Evolutionary conservation across 2,329 filamentous ascomycete species (phyloP).

Genomic region (Phialocephala sp.): DNA sequence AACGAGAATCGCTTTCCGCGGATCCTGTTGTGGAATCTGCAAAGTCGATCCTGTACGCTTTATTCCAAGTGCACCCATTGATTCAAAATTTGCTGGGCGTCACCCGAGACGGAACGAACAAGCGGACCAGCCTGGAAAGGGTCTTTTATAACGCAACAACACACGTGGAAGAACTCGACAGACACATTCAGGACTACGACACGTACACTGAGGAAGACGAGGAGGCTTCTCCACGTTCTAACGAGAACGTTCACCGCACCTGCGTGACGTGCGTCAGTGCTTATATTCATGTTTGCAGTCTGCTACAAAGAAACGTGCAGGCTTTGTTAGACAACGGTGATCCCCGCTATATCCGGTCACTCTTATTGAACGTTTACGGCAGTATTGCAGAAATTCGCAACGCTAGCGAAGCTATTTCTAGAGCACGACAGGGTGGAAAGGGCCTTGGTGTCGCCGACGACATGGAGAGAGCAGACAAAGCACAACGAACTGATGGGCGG

Average conservation of each 20-base stretch:
- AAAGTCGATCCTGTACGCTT: conserved; percentile 69
- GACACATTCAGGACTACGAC: conserved; percentile 68
- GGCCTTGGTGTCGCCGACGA: background rate
- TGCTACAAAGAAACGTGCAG: conserved; percentile 66
- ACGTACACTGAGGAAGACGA: conserved; percentile 55
- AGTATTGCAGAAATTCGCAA: conserved; percentile 69
- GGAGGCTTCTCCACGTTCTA: conserved; percentile 56
- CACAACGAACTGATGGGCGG: too few relatives aligned
- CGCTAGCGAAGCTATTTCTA: conserved; percentile 32
- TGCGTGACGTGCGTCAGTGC: conserved; percentile 68
- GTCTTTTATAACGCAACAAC: conserved; percentile 72
- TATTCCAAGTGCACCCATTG: conserved; percentile 71
- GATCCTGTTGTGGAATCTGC: conserved; percentile 69
- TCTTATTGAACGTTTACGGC: conserved; percentile 68
- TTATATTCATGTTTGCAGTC: conserved; percentile 68
- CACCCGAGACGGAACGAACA: conserved; percentile 63
- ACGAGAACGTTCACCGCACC: conserved; percentile 67
- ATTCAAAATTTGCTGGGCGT: conserved; percentile 69
- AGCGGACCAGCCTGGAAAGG: conserved; percentile 68
- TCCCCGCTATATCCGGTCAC: conserved; percentile 68
- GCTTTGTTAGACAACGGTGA: conserved; percentile 69
- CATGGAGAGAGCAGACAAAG: background rate
- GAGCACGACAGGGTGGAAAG: background rate
- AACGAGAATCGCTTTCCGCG: conserved; percentile 64
- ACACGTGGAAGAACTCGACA: conserved; percentile 69